A percentile compares a stretch with the other conserved stretches of the same genome.
Evolutionary conservation across 352 stramenopile species (phyloP).

Genomic region (Plasmopara viticola): DNA sequence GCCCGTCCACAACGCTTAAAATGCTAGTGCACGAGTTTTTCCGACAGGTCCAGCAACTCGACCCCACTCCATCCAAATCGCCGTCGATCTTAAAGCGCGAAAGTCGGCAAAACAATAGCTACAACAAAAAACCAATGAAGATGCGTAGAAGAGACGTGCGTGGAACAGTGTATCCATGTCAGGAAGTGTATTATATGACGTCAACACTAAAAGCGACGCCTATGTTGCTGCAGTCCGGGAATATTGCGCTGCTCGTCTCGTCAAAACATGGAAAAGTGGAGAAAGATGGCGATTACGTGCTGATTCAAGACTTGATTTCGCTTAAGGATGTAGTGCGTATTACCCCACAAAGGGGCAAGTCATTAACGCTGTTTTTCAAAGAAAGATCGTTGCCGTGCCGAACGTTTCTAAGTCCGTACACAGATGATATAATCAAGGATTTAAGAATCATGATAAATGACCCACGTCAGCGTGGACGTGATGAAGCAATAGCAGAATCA

Average conservation of each 20-base stretch:
- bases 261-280: constrained; percentile 9
- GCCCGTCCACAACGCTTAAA: constrained; percentile 61
- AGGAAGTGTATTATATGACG: constrained; percentile 55
- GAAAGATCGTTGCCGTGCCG: constrained; percentile 47
- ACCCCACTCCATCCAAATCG: constrained; percentile 31
- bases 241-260: constrained; percentile 48
- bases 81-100: constrained; percentile 4
- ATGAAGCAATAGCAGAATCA: constrained; percentile 21
- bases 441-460: constrained; percentile 58
- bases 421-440: constrained; percentile 60
- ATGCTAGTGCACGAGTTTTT: constrained; percentile 74
- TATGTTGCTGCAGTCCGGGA: constrained; percentile 64
- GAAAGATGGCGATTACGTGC: constrained; percentile 41
- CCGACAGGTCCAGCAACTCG: constrained; percentile 42
- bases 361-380: constrained; percentile 79
- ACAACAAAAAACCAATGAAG: constrained; percentile 33
- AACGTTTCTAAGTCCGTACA: constrained; percentile 66
- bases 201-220: constrained; percentile 50
- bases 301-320: constrained; percentile 57
- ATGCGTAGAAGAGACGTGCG: constrained; percentile 71
- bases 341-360: constrained; percentile 68
- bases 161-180: constrained; percentile 56
- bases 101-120: constrained; percentile 1
- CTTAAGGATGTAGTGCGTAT: constrained; percentile 67
- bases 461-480: constrained; percentile 31